Conservation (phyloP, 306 rosid genomes). For the Acacia melanoxylon region DNA sequence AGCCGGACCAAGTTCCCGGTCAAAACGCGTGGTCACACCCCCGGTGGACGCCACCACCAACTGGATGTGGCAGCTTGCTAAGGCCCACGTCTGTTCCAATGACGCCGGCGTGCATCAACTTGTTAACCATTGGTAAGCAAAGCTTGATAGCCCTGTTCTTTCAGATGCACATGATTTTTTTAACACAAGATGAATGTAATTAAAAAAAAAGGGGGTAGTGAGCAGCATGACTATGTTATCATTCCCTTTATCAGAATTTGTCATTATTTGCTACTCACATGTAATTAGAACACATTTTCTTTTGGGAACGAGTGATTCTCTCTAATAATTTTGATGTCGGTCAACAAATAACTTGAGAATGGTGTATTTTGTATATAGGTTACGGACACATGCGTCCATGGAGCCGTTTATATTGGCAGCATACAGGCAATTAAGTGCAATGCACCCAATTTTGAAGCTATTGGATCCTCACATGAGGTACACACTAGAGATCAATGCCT, state of each 20-base stretch:
- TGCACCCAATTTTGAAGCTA: constrained; percentile 84
- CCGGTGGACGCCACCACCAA: constrained; percentile 69
- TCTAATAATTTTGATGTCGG: background rate
- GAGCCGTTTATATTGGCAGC: constrained; percentile 85
- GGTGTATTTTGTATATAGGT: constrained; percentile 36
- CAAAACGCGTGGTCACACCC: constrained; percentile 61
- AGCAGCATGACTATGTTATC: too few species aligned
- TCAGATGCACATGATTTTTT: background rate
- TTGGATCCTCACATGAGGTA: constrained; percentile 93
- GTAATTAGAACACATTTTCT: too few species aligned
- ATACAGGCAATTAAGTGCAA: constrained; percentile 85
- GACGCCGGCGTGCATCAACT: constrained; percentile 91
- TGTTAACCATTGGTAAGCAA: constrained; percentile 76
- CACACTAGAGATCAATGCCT: constrained; percentile 69
- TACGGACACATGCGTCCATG: constrained; percentile 73
- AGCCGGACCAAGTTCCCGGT: constrained; percentile 48
- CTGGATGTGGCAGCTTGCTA: constrained; percentile 89
- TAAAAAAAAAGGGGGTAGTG: too few species aligned
- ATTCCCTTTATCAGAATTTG: too few species aligned
- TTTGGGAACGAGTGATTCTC: too few species aligned
- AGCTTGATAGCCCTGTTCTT: background rate
- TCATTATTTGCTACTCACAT: too few species aligned
- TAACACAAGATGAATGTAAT: too few species aligned
- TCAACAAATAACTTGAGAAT: background rate
- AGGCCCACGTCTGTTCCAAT: constrained; percentile 79